Conservation (phyloP, 2,329 filamentous ascomycete genomes). For the Aspergillus sp. region DNA sequence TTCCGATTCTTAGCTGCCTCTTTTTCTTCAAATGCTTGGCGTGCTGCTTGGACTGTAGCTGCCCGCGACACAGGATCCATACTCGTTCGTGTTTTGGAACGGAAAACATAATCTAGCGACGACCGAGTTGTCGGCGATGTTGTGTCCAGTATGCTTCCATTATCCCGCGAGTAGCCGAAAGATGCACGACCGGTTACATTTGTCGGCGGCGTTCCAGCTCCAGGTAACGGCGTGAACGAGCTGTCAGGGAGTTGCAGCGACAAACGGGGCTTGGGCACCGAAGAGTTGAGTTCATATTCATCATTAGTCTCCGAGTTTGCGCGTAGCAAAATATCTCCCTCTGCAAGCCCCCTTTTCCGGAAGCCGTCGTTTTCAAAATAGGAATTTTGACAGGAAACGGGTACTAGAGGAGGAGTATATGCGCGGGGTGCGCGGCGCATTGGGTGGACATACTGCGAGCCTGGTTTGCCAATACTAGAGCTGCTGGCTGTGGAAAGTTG, state of each 20-base stretch:
- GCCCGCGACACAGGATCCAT: conserved; percentile 55
- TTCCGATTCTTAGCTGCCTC: conserved; percentile 58
- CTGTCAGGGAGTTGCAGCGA: conserved; percentile 41
- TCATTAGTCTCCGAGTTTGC: conserved; percentile 27
- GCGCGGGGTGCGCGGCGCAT: conserved; percentile 57
- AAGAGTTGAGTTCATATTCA: conserved; percentile 32
- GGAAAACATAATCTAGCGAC: conserved; percentile 58
- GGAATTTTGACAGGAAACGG: conserved; percentile 51
- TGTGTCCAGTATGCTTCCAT: conserved; percentile 50
- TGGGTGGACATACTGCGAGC: conserved; percentile 54
- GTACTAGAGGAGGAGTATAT: conserved; percentile 54
- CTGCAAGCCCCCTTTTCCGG: conserved; percentile 46
- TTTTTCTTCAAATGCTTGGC: conserved; percentile 59
- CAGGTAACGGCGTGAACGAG: conserved; percentile 49
- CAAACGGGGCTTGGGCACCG: conserved; percentile 28
- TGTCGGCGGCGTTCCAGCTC: conserved; percentile 52
- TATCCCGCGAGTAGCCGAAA: conserved; percentile 51
- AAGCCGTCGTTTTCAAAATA: conserved; percentile 46
- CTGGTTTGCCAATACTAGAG: conserved; percentile 50
- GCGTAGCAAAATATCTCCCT: conserved; percentile 37
- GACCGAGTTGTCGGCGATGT: conserved; percentile 55
- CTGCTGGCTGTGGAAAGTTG: conserved; percentile 50
- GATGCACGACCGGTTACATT: conserved; percentile 52
- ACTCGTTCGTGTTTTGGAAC: conserved; percentile 50
- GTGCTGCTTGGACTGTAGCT: conserved; percentile 56